Evolutionary conservation across 495 filamentous ascomycete species (phyloP), one percentile per base, ranked within the genome.

Genomic region (Xylaria venustula): DNA sequence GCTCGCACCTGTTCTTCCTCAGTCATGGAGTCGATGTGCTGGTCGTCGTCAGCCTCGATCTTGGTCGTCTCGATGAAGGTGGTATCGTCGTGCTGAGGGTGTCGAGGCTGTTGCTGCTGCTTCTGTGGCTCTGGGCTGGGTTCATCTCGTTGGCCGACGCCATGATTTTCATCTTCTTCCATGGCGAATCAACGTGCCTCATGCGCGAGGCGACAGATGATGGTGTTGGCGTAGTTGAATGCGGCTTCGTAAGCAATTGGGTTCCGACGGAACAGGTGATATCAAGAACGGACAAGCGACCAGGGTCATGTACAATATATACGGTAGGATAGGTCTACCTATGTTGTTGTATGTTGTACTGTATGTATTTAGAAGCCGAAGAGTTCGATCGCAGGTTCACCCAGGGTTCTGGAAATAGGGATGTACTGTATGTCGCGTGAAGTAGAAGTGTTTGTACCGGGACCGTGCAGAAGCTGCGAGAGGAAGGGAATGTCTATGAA

Each of bases 11-110:
- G 72, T n/a, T 73, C 71, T 42, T 69, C 69, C 47, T 81, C 79
- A 55, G 76, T 75, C 34, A 80, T 60, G 2, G 79, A 77, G 46
- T 81, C 78, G 47, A 71, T 66, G 34, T 66, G 63, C 60, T 70
- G 60, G 58, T 67, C 67, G 19, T 70, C 65, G 12, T 70, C 68
- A 44, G 70, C 63, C 14, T 79, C 73, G 44, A 77, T n/a, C 23
- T 70, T 74, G 4, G 75, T 73, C 28, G 73, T 71, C 22, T 79
- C 79, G 63, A 78, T 47, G 46, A 73, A 79, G 67, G 77, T 81
- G 61, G 67, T 75, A 30, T 79, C 71, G 61, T 66, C 46, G 17
- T 5, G 17, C 1, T 40, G 28, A 37, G 64, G 56, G 22, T 58
- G 60, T 19, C n/a, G n/a, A n/a, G n/a, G n/a, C n/a, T n/a, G n/a